phyloP scores from a whole-genome alignment of 2,329 filamentous ascomycete genomes.

The Ophiosphaerella korrae region DNA sequence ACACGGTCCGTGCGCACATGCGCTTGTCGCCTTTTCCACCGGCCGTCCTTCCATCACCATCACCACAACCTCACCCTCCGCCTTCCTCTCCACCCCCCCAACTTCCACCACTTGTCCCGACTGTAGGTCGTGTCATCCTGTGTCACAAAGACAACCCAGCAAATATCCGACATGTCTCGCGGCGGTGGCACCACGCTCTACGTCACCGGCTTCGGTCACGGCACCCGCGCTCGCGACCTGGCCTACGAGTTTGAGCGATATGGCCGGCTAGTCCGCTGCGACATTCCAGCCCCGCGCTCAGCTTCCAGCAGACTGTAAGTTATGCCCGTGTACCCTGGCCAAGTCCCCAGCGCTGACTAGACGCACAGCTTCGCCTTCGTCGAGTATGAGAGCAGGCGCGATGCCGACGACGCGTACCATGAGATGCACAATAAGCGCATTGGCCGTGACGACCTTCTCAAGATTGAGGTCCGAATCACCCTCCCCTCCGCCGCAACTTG shows the following conservation, averaged over 20 bases:
- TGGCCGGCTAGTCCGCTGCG: slow-evolving; percentile 95
- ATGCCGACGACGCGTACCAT: slow-evolving; percentile 98
- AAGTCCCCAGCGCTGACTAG: slow-evolving; percentile 21
- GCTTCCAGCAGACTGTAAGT: slow-evolving; percentile 94
- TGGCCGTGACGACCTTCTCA: slow-evolving; percentile 90
- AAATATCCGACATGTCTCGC: slow-evolving; percentile 73
- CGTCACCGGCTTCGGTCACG: slow-evolving; percentile 98
- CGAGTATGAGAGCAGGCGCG: slow-evolving; percentile 97
- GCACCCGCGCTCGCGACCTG: slow-evolving; percentile 97
- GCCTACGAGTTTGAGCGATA: slow-evolving; percentile 99
- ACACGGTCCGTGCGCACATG: no score
- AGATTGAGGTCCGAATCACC: slow-evolving; percentile 80
- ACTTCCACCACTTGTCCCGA: slow-evolving; percentile 15
- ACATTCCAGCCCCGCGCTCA: slow-evolving; percentile 94
- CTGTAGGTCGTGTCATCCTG: slow-evolving; percentile 16
- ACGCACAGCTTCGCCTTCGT: slow-evolving; percentile 91
- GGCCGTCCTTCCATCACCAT: slow-evolving; percentile 2
- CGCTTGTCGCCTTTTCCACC: background rate
- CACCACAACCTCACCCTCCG: slow-evolving; percentile 9
- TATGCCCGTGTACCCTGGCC: slow-evolving; percentile 1
- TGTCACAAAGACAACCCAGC: slow-evolving; percentile 5
- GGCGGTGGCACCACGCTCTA: slow-evolving; percentile 91
- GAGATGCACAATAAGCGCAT: slow-evolving; percentile 99
- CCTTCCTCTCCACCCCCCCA: slow-evolving; percentile 1
- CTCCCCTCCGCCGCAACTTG: background rate